Conservation (phyloP, 345 rosid genomes). For the Eucalyptus cladocalyx region DNA sequence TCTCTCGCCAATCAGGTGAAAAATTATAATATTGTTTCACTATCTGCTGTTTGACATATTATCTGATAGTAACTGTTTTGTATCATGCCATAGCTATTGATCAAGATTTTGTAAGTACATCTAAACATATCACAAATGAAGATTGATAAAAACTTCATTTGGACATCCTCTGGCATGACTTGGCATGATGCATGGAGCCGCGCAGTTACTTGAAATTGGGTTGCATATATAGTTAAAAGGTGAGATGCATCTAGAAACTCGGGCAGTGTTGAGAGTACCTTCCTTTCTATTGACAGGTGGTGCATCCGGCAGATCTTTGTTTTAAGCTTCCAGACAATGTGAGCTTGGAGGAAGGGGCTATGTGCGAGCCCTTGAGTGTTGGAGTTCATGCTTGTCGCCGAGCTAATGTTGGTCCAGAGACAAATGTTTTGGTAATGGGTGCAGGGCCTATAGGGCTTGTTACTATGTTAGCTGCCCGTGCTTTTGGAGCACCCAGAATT, state of each 20-base stretch:
- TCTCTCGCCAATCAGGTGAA: slow-evolving; percentile 78
- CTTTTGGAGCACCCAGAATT: slow-evolving; percentile 78
- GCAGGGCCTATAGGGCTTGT: slow-evolving; percentile 96
- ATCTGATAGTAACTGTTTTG: not conserved
- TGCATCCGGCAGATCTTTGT: slow-evolving; percentile 89
- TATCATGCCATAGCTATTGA: not conserved
- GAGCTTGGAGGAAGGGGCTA: slow-evolving; percentile 94
- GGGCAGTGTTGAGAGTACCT: not conserved
- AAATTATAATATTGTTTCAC: not conserved
- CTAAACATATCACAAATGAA: not conserved
- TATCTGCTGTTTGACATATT: not conserved
- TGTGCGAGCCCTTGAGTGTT: slow-evolving; percentile 95
- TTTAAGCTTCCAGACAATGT: slow-evolving; percentile 86
- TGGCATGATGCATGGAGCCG: not conserved
- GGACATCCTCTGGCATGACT: not conserved
- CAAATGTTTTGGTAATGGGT: slow-evolving; percentile 68
- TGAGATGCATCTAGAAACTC: not conserved
- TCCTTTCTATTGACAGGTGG: slow-evolving; percentile 31
- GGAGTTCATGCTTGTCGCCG: slow-evolving; percentile 95
- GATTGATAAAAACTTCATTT: not conserved
- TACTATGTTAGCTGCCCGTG: slow-evolving; percentile 78
- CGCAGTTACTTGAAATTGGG: not conserved
- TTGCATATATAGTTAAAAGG: not conserved
- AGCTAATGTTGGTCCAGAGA: slow-evolving; percentile 68
- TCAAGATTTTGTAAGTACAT: not conserved